Base-by-base conservation (phyloP, 2,329 filamentous ascomycete species). In the Colletotrichum navitas region DNA sequence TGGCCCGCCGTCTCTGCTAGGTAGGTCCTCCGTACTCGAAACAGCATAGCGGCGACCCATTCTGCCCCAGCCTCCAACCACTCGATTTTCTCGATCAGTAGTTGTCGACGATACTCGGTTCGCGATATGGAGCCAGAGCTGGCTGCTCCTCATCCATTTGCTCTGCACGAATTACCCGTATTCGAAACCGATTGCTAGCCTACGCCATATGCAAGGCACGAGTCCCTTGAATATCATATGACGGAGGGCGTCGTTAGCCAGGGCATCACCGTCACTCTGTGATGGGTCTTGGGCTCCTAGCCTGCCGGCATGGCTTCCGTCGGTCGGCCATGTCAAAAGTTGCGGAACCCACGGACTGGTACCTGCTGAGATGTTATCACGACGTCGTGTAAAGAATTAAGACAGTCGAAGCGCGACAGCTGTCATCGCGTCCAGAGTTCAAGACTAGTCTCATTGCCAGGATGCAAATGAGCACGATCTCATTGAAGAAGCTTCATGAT, bases 31-130 rank as follows among this genome's bases (percentile, higher is more conserved):
- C 18, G 29, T 41, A 16, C 66, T 66, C 34, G 29, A 66, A 61
- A 49, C 56, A 66, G 55, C 63, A 61, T 55, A 54, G 29, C 55
- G 63, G 29, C 55, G 63, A 61, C 64, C 36, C 39, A 41, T 55
- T 29, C 16, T 51, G 63, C 63, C 41, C 34, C 65, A n/a, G 32
- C n/a, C 21, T 41, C 65, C 69, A 72, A 51, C 69, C 65, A 68
- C 65, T 54, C 52, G 29, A 47, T 43, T 67, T 71, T 55, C n/a
- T 36, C 54, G 32, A 72, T 47, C 54, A 54, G 59, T 36, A 64
- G 52, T 5, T 68, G 36, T 62, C 36, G 32, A n/a, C 24, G 24
- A 18, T 29, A 26, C 34, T 63, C 21, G 24, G 16, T 41, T 43
- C 32, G 16, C 43, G 21, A 56, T 56, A 70, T 67, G 39, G 41